A percentile compares a stretch with the other conserved stretches of the same genome.
phyloP scores from a whole-genome alignment of 139 green algal genomes.

The Yamagishiella unicocca region DNA sequence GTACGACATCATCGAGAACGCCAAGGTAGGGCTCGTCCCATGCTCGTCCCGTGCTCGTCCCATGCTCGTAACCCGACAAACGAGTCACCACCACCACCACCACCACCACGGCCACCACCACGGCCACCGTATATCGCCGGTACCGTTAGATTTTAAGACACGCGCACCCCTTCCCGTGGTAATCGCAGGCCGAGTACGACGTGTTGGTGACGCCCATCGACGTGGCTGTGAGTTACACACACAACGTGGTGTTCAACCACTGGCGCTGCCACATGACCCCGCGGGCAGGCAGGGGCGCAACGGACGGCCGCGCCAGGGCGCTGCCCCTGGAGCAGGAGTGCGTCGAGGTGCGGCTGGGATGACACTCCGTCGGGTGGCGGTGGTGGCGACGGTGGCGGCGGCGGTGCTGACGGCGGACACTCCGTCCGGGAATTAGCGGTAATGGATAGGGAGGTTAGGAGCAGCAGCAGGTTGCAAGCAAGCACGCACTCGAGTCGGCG shows the following conservation, averaged over 20 bases:
- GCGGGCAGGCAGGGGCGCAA: not conserved
- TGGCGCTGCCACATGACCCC: conserved; percentile 8
- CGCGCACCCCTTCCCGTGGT: too few relatives aligned
- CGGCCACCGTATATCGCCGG: too few relatives aligned
- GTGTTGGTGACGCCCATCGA: not conserved
- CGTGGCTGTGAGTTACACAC: conserved; percentile 5
- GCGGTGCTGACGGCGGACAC: not conserved
- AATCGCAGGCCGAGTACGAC: conserved; percentile 37
- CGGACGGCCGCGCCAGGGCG: not conserved
- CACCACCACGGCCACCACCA: too few relatives aligned
- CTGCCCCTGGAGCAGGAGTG: conserved; percentile 33
- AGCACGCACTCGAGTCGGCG: not conserved
- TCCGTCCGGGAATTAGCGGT: too few relatives aligned
- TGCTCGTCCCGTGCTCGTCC: too few relatives aligned
- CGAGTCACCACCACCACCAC: too few relatives aligned
- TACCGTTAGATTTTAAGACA: too few relatives aligned
- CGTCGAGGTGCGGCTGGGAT: conserved; percentile 34
- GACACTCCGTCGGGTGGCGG: too few relatives aligned
- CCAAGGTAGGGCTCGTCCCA: conserved; percentile 32
- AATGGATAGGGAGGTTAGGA: too few relatives aligned
- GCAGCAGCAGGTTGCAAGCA: too few relatives aligned
- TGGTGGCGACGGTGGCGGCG: not conserved
- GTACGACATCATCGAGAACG: conserved; percentile 17
- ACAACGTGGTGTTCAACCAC: conserved; percentile 48
- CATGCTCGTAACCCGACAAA: too few relatives aligned